Percentiles rank a stretch among this genome's conserved stretches.
These are phyloP conservation scores for Silene vulgaris DNA, from an alignment of 179 eudicot genomes.

Conservation along the genomic window DNA sequence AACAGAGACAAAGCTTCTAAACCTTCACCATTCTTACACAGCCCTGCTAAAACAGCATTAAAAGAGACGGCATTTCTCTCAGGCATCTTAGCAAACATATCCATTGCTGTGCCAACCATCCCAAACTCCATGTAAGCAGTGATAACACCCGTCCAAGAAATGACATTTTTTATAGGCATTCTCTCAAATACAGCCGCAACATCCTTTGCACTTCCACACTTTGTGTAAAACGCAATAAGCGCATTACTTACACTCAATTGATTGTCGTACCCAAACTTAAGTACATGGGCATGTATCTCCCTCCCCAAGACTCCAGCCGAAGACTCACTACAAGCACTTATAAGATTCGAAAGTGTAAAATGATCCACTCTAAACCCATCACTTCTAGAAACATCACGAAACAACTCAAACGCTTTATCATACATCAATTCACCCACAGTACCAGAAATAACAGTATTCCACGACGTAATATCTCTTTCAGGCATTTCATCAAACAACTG, in stretches of 20 bases:
- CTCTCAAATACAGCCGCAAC: conserved; percentile 50
- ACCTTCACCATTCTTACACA: conserved; percentile 58
- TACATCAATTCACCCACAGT: conserved; percentile 42
- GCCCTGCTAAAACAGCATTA: conserved; percentile 70
- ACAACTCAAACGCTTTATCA: conserved; percentile 50
- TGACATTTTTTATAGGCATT: conserved; percentile 57
- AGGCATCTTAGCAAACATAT: conserved; percentile 56
- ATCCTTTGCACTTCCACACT: conserved; percentile 50
- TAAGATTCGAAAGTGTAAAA: conserved; percentile 59
- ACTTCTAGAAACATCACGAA: conserved; percentile 39
- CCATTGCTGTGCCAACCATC: conserved; percentile 53
- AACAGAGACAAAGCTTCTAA: conserved; percentile 51
- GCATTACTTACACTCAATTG: conserved; percentile 67
- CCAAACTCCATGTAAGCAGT: conserved; percentile 74
- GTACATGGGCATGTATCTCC: conserved; percentile 59
- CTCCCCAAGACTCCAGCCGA: conserved; percentile 37
- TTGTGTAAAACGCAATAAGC: conserved; percentile 61
- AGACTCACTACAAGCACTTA: conserved; percentile 55
- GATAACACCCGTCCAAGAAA: conserved; percentile 74
- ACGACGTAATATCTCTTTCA: conserved; percentile 56
- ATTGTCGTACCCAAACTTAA: conserved; percentile 44
- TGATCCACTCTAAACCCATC: conserved; percentile 46
- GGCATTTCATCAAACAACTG: conserved; percentile 65
- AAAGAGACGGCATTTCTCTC: conserved; percentile 57
- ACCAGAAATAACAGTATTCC: conserved; percentile 71